Base-by-base conservation (phyloP, 2,329 filamentous ascomycete genomes). In the Ceratocystis ficicola region DNA sequence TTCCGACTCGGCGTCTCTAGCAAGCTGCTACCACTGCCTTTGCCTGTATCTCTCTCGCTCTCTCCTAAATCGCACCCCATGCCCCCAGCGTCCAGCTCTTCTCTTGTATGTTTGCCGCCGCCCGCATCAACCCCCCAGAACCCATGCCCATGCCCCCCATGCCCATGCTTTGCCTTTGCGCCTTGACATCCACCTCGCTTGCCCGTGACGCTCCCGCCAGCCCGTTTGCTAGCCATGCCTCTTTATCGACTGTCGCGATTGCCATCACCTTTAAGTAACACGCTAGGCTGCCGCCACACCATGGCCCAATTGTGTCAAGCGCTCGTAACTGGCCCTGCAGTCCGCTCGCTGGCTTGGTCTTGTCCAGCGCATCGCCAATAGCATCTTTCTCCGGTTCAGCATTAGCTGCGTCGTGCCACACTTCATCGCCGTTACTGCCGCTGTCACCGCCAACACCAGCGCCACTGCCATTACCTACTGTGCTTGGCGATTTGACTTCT, bases 281-380 rank as follows among this genome's bases (percentile, higher is more conserved):
- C 20, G 88, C 76, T 65, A 93, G 72, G 72, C 87, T 90, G 2
- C 85, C 88, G 10, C 89, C 89, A 22, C 83, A 81, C 88, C 88
- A 93, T 1, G 88, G 77, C 0, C 89, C 89, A 1, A 92, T 75
- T 0, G 86, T 85, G 68, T 89, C 84, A 1, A 90, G 76, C 1
- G 81, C 86, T 30, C 88, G 80, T 48, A 91, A 76, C 32, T 79
- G 76, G 1, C 87, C 87, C 48, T 83, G 81, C 1, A 83, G 12
- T 2, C 72, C 28, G 62, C 64, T 61, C 12, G 48, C 20, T 25
- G 63, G 63, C 36, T 68, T 77, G 12, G 77, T 72, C 66, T 71
- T 79, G 68, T 81, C 76, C 68, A 87, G 75, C 68, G 83, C 80
- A 36, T 80, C 76, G 57, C 86, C 83, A 52, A 89, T 82, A 0